A percentile compares a stretch with the other conserved stretches of the same genome.
Conservation (phyloP, 352 stramenopile species). For the Saprolegnia diclina region DNA sequence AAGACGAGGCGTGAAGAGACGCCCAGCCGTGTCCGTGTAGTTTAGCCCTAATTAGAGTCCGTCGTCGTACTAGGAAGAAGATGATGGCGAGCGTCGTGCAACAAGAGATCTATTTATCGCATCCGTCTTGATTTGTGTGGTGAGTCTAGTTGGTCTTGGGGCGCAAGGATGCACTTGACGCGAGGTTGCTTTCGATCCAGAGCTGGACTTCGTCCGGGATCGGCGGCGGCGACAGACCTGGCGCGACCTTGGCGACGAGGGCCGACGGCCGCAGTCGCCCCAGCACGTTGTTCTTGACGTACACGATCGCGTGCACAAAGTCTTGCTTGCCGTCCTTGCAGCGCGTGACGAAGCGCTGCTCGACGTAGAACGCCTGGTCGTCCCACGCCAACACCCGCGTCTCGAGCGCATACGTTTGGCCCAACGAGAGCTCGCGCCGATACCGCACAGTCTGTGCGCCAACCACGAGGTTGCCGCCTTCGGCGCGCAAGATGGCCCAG, state of each 20-base stretch:
- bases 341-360: constrained; percentile 73
- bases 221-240: constrained; percentile 29
- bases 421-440: constrained; percentile 67
- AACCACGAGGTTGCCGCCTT: constrained; percentile 71
- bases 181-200: constrained; percentile 73
- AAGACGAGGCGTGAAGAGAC: constrained; percentile 1
- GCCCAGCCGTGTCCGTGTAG: neutral
- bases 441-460: constrained; percentile 77
- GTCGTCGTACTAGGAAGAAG: constrained; percentile 27
- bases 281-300: constrained; percentile 85
- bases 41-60: constrained; percentile 8
- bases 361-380: constrained; percentile 75
- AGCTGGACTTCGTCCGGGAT: constrained; percentile 49
- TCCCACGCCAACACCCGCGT: constrained; percentile 78
- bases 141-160: constrained; percentile 20
- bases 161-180: constrained; percentile 66
- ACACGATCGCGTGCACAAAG: constrained; percentile 79
- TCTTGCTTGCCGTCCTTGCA: constrained; percentile 16
- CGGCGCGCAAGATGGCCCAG: constrained; percentile 51
- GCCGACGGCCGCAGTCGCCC: constrained; percentile 50
- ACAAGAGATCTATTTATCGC: constrained; percentile 28
- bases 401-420: constrained; percentile 60
- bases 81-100: constrained; percentile 21
- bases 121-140: neutral
- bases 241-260: constrained; percentile 53